These are phyloP conservation scores for Annulohypoxylon moriforme DNA, from an alignment of 495 filamentous ascomycete species.

Conservation along the genomic window DNA sequence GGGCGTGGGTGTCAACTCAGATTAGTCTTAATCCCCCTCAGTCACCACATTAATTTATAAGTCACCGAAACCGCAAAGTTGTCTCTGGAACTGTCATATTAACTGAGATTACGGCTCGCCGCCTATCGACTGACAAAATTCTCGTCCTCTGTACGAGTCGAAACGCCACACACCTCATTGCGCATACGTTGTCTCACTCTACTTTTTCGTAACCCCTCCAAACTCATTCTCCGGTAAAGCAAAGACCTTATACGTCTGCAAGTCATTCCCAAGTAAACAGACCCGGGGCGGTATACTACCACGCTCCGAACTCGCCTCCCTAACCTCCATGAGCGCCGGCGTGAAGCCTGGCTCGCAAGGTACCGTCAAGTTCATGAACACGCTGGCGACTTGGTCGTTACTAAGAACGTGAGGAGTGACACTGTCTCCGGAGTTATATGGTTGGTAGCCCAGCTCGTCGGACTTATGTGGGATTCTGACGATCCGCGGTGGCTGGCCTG, in stretches of 20 bases:
- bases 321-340: conserved; percentile 61
- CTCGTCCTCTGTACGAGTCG: too few relatives aligned
- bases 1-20: too few relatives aligned
- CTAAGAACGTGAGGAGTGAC: conserved; percentile 41
- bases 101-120: too few relatives aligned
- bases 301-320: conserved; percentile 47
- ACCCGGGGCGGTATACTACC: conserved; percentile 56
- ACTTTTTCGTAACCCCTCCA: neutral
- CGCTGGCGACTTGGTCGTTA: conserved; percentile 36
- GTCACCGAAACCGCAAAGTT: too few relatives aligned
- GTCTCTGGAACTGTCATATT: too few relatives aligned
- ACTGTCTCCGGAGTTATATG: conserved; percentile 31
- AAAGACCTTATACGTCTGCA: conserved; percentile 56
- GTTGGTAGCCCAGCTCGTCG: conserved; percentile 40
- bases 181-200: neutral
- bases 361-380: conserved; percentile 43
- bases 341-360: conserved; percentile 51
- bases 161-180: neutral
- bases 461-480: conserved; percentile 47
- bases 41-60: too few relatives aligned
- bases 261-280: conserved; percentile 59
- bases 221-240: conserved; percentile 49
- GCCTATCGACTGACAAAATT: too few relatives aligned
- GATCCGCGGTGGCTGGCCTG: conserved; percentile 41
- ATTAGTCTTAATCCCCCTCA: too few relatives aligned